phyloP scores from a whole-genome alignment of 352 stramenopile genomes.

The Saprolegnia parasitica region DNA sequence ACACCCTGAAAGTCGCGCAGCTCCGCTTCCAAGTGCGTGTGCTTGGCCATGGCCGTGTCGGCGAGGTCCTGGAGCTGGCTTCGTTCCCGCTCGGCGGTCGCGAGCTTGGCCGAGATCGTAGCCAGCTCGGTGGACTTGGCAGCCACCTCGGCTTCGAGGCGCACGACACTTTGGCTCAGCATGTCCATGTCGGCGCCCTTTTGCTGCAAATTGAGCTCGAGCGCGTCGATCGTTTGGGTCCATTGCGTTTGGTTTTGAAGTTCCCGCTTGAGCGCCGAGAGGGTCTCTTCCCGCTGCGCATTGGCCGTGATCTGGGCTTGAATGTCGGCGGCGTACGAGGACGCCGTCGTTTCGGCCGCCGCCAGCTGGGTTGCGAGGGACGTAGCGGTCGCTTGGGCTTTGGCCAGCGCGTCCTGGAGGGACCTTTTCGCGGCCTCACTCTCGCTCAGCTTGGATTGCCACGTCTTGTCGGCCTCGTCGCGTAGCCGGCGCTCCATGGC shows the following conservation, averaged over 20 bases:
- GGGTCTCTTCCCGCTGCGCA: constrained; percentile 20
- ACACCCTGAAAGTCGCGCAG: background rate
- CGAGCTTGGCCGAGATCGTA: constrained; percentile 59
- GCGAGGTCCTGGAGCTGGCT: background rate
- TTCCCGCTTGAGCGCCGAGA: constrained; percentile 29
- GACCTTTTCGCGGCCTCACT: background rate
- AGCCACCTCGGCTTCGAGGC: constrained; percentile 53
- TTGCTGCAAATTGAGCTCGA: constrained; percentile 37
- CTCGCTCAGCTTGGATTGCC: constrained; percentile 6
- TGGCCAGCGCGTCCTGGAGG: background rate
- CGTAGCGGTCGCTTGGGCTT: background rate
- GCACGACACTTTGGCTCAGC: constrained; percentile 56
- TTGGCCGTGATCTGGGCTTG: constrained; percentile 8
- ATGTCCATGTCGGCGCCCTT: constrained; percentile 55
- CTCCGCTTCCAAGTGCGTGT: constrained; percentile 18
- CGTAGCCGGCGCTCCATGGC: background rate
- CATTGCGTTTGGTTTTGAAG: constrained; percentile 34
- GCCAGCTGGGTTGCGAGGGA: background rate
- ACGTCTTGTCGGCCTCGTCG: background rate
- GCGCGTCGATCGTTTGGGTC: constrained; percentile 40
- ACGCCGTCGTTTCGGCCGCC: constrained; percentile 7
- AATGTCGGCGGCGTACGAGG: constrained; percentile 20
- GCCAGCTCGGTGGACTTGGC: constrained; percentile 60
- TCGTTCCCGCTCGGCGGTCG: background rate
- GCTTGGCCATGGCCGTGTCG: constrained; percentile 10